Percentiles rank a stretch among this genome's conserved stretches.
phyloP scores from a whole-genome alignment of 2,329 filamentous ascomycete genomes.

The Hymenoscyphus scutula region DNA sequence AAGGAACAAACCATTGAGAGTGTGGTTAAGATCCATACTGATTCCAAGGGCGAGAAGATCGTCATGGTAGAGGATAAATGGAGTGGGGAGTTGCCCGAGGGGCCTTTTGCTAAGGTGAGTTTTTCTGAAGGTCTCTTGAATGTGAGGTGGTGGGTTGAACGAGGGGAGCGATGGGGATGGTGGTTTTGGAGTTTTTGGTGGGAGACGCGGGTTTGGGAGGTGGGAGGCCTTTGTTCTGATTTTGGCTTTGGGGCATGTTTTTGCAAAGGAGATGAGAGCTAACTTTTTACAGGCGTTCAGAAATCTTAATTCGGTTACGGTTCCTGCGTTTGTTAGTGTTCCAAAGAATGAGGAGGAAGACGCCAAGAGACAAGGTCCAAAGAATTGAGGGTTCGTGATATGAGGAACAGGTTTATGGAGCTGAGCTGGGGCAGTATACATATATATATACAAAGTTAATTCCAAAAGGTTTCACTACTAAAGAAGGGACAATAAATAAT shows the following conservation, averaged over 20 bases:
- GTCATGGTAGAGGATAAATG: constrained; percentile 53
- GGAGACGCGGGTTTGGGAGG: constrained; percentile 42
- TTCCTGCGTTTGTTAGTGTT: constrained; percentile 50
- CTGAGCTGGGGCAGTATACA: too few species aligned
- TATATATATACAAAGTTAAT: too few species aligned
- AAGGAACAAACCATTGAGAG: constrained; percentile 50
- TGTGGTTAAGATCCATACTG: constrained; percentile 46
- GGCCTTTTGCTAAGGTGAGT: constrained; percentile 50
- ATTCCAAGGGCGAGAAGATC: constrained; percentile 43
- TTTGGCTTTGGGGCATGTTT: background rate
- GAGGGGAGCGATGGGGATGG: constrained; percentile 26
- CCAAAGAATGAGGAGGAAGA: constrained; percentile 54
- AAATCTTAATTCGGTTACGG: constrained; percentile 49
- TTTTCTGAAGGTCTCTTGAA: constrained; percentile 32
- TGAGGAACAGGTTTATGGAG: background rate
- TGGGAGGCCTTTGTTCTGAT: constrained; percentile 26
- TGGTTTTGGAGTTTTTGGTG: constrained; percentile 41
- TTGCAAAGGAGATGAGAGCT: background rate
- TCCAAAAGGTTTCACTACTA: too few species aligned
- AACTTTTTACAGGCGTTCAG: constrained; percentile 45
- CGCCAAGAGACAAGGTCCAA: constrained; percentile 45
- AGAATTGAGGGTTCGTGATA: background rate
- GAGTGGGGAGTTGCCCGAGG: constrained; percentile 51
- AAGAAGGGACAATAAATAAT: too few species aligned
- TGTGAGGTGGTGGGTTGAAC: constrained; percentile 39